Evolutionary conservation across 768 basidiomycete species (phyloP), one percentile per base, ranked within the genome.

Genomic region (Cantharellus cinnabarinus): DNA sequence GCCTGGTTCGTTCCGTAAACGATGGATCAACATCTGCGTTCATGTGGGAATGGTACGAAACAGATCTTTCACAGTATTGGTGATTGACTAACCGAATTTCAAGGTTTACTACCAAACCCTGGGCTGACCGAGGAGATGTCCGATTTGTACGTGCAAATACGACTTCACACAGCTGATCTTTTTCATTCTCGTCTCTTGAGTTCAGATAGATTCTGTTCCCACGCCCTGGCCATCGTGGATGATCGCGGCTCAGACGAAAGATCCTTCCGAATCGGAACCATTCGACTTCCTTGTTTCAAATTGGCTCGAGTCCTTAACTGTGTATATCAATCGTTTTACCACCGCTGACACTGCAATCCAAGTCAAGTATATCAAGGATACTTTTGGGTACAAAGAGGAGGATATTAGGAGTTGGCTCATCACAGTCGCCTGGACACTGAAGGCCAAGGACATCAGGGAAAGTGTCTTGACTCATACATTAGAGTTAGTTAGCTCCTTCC

Each of bases 141-240:
- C 80, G 85, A 7, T 90, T 91, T 70, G 90, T 48, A 10, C 44
- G 44, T 48, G 44, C 10, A 48, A 48, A 10, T 10, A 48, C 44
- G 44, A 48, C 29, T 10, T 29, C 44, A 48, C 29, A 48, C 20
- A 29, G 20, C 20, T 20, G 44, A 10, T 48, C 44, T 20, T 20
- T 20, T 20, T 48, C 20, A 10, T 20, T 10, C 10, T 54, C 52
- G 14, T 14, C 10, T 54, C 52, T 54, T 29, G 20, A 29, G 20
- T 29, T 7, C 52, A 89, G 85, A 88, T 89, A 62, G 84, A 85
- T 10, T 81, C 83, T 4, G 82, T 89, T 3, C 82, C 82, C 42
- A 97, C 93, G 0, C 94, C 94, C 0, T 99, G 94, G 94, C 88
- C 91, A 10, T 93, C 89, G 0, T 99, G 94, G 94, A 72, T 88